Evolutionary conservation across 768 basidiomycete species (phyloP).

Genomic region (Auricularia sp.): DNA sequence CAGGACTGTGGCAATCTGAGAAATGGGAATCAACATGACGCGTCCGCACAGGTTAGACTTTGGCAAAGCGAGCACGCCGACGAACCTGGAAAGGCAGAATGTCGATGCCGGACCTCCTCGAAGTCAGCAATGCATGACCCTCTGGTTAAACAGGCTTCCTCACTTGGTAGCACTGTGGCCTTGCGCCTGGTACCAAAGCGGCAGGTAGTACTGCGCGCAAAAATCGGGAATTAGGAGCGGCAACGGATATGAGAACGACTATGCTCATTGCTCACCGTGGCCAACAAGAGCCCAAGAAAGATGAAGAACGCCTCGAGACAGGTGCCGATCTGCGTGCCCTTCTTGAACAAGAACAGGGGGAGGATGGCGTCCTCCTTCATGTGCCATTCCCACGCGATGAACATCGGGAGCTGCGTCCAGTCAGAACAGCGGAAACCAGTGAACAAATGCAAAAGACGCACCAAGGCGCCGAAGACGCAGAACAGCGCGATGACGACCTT

Average conservation of each 20-base stretch:
- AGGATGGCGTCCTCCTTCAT: slow-evolving; percentile 28
- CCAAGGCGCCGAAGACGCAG: neutral
- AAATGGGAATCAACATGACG: slow-evolving; percentile 9
- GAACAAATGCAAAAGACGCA: neutral
- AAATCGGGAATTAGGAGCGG: too few species aligned
- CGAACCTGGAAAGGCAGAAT: slow-evolving; percentile 19
- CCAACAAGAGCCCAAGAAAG: slow-evolving; percentile 6
- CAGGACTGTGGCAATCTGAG: slow-evolving; percentile 12
- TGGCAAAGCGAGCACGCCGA: neutral
- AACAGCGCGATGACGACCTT: slow-evolving; percentile 23
- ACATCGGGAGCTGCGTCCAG: neutral
- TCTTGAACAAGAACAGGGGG: slow-evolving; percentile 21
- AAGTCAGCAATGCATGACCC: too few species aligned
- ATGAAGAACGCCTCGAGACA: slow-evolving; percentile 20
- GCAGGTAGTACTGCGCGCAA: slow-evolving; percentile 13
- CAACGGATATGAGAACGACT: too few species aligned
- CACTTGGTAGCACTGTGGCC: slow-evolving; percentile 10
- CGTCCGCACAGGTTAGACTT: neutral
- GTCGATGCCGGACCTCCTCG: slow-evolving; percentile 18
- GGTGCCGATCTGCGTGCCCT: slow-evolving; percentile 15
- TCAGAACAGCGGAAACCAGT: too few species aligned
- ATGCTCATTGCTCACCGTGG: neutral
- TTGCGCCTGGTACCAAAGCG: slow-evolving; percentile 20
- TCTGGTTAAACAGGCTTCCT: neutral
- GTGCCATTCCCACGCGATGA: slow-evolving; percentile 20